These are phyloP conservation scores for Skeletonema grethae DNA, from an alignment of 108 stramenopile species.

Conservation along the genomic window DNA sequence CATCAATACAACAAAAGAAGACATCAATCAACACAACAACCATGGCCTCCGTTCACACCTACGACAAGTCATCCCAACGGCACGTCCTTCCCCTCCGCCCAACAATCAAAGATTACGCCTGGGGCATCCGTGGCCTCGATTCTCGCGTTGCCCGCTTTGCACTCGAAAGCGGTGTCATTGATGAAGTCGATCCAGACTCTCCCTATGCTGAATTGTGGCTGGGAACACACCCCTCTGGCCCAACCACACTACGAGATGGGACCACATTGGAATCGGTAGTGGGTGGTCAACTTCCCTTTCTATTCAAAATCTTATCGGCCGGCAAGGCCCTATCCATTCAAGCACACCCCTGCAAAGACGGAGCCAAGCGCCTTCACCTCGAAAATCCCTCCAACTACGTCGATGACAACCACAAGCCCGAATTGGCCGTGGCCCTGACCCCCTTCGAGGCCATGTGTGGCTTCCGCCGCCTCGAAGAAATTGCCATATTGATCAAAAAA, in stretches of 20 bases:
- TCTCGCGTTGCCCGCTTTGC: constrained; percentile 77
- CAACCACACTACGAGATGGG: constrained; percentile 55
- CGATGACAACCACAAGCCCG: constrained; percentile 99
- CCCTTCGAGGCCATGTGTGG: constrained; percentile 96
- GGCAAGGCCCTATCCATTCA: constrained; percentile 89
- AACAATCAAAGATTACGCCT: constrained; percentile 75
- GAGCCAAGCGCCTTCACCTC: constrained; percentile 82
- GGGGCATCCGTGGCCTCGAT: constrained; percentile 83
- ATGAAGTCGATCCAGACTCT: constrained; percentile 73
- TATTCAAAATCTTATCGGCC: constrained; percentile 87
- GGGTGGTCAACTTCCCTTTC: constrained; percentile 76
- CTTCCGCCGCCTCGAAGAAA: constrained; percentile 89
- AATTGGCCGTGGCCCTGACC: constrained; percentile 98
- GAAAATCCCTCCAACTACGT: constrained; percentile 88
- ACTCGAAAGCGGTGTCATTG: constrained; percentile 52
- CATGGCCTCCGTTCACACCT: neutral
- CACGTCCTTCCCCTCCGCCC: constrained; percentile 55
- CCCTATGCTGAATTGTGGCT: constrained; percentile 93
- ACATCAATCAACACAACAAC: too few relatives aligned
- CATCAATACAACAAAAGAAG: too few relatives aligned
- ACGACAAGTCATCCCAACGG: neutral
- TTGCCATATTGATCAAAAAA: constrained; percentile 70
- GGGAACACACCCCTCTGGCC: constrained; percentile 86
- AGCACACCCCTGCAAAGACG: constrained; percentile 87
- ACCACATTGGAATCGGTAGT: constrained; percentile 50